A percentile compares a stretch with the other conserved stretches of the same genome.
Evolutionary conservation across 1,284 basidiomycete genomes (phyloP).

Genomic region (Vanrija humicola): DNA sequence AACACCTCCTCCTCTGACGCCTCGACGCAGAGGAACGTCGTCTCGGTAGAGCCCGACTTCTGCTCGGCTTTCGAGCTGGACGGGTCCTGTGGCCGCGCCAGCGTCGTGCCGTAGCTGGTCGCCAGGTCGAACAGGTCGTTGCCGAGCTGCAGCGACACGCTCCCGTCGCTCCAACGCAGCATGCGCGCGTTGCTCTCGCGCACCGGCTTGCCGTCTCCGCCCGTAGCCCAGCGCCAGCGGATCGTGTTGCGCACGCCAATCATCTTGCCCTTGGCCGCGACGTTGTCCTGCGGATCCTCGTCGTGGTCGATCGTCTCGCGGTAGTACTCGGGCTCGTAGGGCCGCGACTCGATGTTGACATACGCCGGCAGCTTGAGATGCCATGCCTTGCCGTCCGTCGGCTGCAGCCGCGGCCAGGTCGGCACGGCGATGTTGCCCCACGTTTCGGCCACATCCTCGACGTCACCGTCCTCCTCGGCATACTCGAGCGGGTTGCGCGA

Average conservation of each 20-base stretch:
- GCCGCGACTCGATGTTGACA: constrained; percentile 41
- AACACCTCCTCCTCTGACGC: constrained; percentile 31
- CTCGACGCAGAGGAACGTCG: constrained; percentile 33
- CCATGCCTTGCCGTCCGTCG: constrained; percentile 46
- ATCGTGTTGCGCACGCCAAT: constrained; percentile 46
- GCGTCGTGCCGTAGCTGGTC: constrained; percentile 32
- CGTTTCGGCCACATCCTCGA: constrained; percentile 22
- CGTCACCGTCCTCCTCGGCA: constrained; percentile 32
- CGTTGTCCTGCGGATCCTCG: constrained; percentile 20
- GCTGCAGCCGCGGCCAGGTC: constrained; percentile 33
- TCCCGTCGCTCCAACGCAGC: constrained; percentile 49
- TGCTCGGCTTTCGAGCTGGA: background rate
- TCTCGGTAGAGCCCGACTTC: constrained; percentile 4
- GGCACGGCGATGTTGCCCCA: constrained; percentile 38
- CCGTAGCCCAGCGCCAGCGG: constrained; percentile 45
- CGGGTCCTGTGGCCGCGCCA: constrained; percentile 18
- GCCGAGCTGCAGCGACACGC: constrained; percentile 45
- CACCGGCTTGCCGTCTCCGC: constrained; percentile 32
- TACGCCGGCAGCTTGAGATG: constrained; percentile 41
- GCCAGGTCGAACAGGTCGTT: constrained; percentile 46
- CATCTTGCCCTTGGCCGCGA: constrained; percentile 41
- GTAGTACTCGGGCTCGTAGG: constrained; percentile 43
- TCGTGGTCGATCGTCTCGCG: constrained; percentile 29
- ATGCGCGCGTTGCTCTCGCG: constrained; percentile 43
- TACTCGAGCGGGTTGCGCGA: constrained; percentile 42